Base-by-base conservation (phyloP, 148 eudicot species). In the Diospyros kaki region DNA sequence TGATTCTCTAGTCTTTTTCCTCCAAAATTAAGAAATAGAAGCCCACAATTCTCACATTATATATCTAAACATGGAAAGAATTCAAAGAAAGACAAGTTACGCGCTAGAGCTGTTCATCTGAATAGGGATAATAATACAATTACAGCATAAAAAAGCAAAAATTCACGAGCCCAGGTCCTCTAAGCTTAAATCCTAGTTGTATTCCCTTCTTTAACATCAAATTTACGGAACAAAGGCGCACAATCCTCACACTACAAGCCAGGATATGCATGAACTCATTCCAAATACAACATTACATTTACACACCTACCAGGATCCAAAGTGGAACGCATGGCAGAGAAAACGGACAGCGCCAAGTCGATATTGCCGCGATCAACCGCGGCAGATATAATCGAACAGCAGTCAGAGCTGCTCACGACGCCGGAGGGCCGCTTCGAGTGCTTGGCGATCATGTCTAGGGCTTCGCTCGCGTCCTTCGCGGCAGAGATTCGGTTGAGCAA, bases 341-440 rank as follows among this genome's bases (percentile, higher is more conserved):
- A 88, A 65, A 95, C 50, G 14, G 97, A 93, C 48, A 95, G 76
- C 0, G 97, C 97, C 83, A 95, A 83, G n/a, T 89, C 91, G 15
- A 87, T 83, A 85, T 95, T 95, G 61, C 76, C 75, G 53, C 90
- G 82, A 58, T 84, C 81, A 79, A 95, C 79, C 8, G 99, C 94
- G 1, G 97, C 93, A 1, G 79, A 76, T 53, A 95, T 87, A 28
- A 95, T 91, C 71, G 78, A 78, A 73, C 91, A 81, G 67, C 94
- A 95, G 45, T 91, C 97, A 1, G 74, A 56, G 58, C 64, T 54
- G 43, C 86, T 84, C 55, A 93, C 81, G 42, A 87, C 86, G 28
- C 90, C 91, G 10, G 87, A 81, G 14, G 71, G 81, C 44, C 81
- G 67, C 9, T 54, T 75, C 13, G 81, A 68, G 53, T 65, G 75